Base-by-base conservation (phyloP, 148 eudicot genomes). In the Vaccinium corymbosum region DNA sequence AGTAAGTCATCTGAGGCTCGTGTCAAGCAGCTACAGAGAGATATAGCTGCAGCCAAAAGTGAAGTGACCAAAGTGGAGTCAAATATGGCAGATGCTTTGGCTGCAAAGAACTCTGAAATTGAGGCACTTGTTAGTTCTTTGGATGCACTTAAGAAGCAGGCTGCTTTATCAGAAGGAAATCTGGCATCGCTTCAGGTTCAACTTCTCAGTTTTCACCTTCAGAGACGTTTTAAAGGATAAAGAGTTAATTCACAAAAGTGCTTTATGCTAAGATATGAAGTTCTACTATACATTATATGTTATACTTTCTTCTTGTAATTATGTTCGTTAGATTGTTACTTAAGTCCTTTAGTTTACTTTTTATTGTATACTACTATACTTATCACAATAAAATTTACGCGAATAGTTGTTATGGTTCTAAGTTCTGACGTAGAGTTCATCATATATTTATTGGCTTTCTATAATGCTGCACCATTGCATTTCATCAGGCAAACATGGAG, bases 31-130 rank as follows among this genome's bases (percentile, higher is more conserved):
- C 90, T 97, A 76, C 94, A 90, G 87, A 90, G 89, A 84, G 98
- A 97, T 68, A 87, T 94, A 81, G 91, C 93, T 75, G 89, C 89
- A 87, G 89, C 96, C 50, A 97, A 92, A 85, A 90, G 80, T 84
- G 98, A 95, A 90, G 90, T 90, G 85, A 89, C 79, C 88, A 93
- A 89, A 85, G 93, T 88, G 49, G 99, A 97, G 91, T 91, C 98
- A 83, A 95, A 83, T 83, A 93, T 97, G 98, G 87, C 84, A 68
- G 98, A 95, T 81, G 98, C 99, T 64, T 89, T 97, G 89, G 89
- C 95, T 53, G 98, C 98, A 71, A 97, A 97, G 92, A 97, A 97
- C 85, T 90, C 96, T 79, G 99, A 97, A 90, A 97, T 97, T 81
- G 99, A 93, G 93, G 83, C 91, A 48, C 97, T 94, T 80, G 92